Evolutionary conservation across 768 basidiomycete species (phyloP).

Genomic region (Tulasnella sp.): DNA sequence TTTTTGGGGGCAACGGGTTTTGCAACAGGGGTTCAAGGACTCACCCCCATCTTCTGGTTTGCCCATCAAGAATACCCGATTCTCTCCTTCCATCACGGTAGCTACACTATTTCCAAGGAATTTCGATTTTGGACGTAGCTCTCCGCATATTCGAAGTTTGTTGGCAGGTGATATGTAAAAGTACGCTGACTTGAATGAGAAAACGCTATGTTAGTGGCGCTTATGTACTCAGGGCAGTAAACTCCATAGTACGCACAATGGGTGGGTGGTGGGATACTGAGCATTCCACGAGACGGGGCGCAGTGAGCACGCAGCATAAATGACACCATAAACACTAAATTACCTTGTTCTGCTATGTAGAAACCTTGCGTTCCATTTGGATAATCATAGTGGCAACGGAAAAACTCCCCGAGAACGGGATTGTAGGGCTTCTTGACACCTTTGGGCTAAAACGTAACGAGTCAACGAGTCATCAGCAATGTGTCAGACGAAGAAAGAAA

Average conservation of each 20-base stretch:
- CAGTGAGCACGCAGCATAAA: constrained; percentile 96
- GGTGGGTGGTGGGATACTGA: constrained; percentile 92
- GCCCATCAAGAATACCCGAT: constrained; percentile 70
- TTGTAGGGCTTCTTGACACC: constrained; percentile 99
- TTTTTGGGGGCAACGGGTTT: background rate
- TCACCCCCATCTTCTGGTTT: constrained; percentile 75
- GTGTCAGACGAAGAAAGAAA: too few species aligned
- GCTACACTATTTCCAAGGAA: constrained; percentile 96
- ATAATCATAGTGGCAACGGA: constrained; percentile 91
- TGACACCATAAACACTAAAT: constrained; percentile 9
- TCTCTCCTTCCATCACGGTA: constrained; percentile 94
- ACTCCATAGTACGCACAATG: constrained; percentile 28
- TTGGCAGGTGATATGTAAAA: constrained; percentile 90
- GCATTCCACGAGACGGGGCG: constrained; percentile 67
- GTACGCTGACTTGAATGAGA: constrained; percentile 61
- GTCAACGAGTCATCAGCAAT: background rate
- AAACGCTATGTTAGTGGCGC: constrained; percentile 15
- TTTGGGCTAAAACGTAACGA: constrained; percentile 40
- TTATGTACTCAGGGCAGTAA: background rate
- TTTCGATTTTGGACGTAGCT: constrained; percentile 87
- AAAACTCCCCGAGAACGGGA: constrained; percentile 94
- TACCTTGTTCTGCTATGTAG: constrained; percentile 93
- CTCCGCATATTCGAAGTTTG: constrained; percentile 74
- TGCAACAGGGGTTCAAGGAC: constrained; percentile 22
- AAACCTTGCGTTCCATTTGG: constrained; percentile 83